A percentile compares a stretch with the other conserved stretches of the same genome.
phyloP scores from a whole-genome alignment of 1,284 basidiomycete species.

The Puccinia sorghi region DNA sequence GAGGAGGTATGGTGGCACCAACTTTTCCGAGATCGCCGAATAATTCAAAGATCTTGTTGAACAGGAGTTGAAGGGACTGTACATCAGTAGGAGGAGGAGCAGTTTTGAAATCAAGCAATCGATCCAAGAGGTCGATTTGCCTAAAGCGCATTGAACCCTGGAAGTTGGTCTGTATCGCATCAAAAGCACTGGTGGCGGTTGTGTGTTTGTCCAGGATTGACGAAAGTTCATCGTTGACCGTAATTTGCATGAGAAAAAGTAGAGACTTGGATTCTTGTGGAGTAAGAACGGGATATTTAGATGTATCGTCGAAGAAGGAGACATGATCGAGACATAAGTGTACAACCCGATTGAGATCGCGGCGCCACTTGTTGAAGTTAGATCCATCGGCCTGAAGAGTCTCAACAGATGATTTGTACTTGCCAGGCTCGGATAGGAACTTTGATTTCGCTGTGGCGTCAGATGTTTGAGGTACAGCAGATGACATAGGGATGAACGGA shows the following conservation, averaged over 20 bases:
- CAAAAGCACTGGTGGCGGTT: background rate
- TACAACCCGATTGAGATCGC: no score
- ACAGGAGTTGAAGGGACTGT: background rate
- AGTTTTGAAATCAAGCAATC: background rate
- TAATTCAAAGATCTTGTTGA: constrained; percentile 2
- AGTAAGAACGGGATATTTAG: background rate
- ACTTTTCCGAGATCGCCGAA: background rate
- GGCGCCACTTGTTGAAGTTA: no score
- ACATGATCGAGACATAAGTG: background rate
- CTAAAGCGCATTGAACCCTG: background rate
- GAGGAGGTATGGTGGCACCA: background rate
- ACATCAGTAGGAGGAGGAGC: background rate
- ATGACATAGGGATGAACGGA: no score
- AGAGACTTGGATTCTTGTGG: background rate
- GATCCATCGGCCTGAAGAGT: no score
- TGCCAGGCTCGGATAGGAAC: no score
- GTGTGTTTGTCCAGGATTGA: background rate
- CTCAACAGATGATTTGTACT: no score
- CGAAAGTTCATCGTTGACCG: background rate
- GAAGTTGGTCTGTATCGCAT: constrained; percentile 9
- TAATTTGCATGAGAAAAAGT: constrained; percentile 3
- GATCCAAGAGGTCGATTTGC: constrained; percentile 5
- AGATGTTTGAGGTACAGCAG: no score
- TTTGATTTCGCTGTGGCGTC: no score
- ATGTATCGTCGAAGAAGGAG: background rate